Base-by-base conservation (phyloP, 2,329 filamentous ascomycete genomes). In the Fusarium sp. region DNA sequence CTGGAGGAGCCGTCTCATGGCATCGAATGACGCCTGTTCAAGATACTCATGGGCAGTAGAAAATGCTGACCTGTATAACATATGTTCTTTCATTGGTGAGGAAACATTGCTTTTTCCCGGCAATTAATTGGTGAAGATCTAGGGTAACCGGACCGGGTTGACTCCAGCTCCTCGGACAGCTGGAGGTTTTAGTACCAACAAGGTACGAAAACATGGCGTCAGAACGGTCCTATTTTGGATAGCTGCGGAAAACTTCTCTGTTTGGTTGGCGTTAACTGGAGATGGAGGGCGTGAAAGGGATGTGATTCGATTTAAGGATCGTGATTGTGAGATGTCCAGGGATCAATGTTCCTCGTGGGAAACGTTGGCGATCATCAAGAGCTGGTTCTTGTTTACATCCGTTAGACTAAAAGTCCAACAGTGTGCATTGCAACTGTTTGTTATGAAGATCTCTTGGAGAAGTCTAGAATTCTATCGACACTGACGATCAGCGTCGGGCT, bases 191-290 rank as follows among this genome's bases (percentile, higher is more conserved):
- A 38, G 45, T 47, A 53, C 38, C 47, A 30, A 53, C 34, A 38
- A 52, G 20, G 20, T 50, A 18, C 49, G 38, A 25, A 25, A 52
- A 56, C 34, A 74, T 76, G 73, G 74, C 72, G 74, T 76, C 73
- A 74, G 74, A 62, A 65, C 61, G 47, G 63, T 64, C 38, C 69
- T 49, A 44, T 59, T 62, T 59, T 43, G 57, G 32, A 47, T 45
- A 63, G 46, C 34, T 63, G 61, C 51, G 51, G 55, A 60, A 58
- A 59, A 66, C 46, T 53, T 43, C 66, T 64, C 40, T 49, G 58
- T 54, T 46, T 49, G 59, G 68, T 68, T 68, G 67, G 66, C 57
- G 72, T 75, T 72, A 72, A 70, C 58, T 72, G 63, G 50, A 44
- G 58, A 54, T 54, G 66, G 59, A 70, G 63, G 53, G 55, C 49